phyloP scores from a whole-genome alignment of 2,329 filamentous ascomycete species.

The Ophiostoma piceae region DNA sequence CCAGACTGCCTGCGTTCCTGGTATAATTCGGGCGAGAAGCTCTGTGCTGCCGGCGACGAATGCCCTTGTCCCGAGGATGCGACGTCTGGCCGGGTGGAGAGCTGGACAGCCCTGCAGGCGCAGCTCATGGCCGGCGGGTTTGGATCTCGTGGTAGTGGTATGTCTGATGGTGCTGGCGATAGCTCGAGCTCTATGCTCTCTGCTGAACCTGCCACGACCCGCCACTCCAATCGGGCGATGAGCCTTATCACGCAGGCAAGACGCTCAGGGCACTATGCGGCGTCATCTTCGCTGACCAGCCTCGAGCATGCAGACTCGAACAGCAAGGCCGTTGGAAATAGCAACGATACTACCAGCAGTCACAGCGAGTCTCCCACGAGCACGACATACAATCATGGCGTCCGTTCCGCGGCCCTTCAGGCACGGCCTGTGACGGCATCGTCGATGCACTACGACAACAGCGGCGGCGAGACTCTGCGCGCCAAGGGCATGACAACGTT shows the following conservation, averaged over 20 bases:
- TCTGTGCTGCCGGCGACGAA: conserved; percentile 60
- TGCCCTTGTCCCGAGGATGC: conserved; percentile 58
- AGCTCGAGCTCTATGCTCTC: background rate
- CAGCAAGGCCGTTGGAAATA: background rate
- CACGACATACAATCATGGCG: background rate
- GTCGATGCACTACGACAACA: background rate
- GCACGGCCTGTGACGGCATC: background rate
- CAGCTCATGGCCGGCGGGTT: conserved; percentile 30
- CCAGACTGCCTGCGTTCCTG: conserved; percentile 55
- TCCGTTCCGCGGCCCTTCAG: background rate
- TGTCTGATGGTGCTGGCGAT: conserved; percentile 2
- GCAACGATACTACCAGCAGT: background rate
- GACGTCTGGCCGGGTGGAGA: conserved; percentile 53
- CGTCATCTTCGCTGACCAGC: conserved; percentile 23
- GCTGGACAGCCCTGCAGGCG: conserved; percentile 53
- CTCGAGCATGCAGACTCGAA: conserved; percentile 11
- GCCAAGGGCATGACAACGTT: background rate
- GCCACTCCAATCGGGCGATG: background rate
- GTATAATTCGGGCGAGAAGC: conserved; percentile 51
- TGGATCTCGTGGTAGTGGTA: background rate
- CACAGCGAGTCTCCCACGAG: background rate
- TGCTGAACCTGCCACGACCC: background rate
- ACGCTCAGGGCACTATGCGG: conserved; percentile 26
- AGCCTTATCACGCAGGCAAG: conserved; percentile 27
- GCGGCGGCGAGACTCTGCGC: background rate